A percentile compares a stretch with the other conserved stretches of the same genome.
Evolutionary conservation across 768 basidiomycete genomes (phyloP).

Genomic region (Lactarius psammicola): DNA sequence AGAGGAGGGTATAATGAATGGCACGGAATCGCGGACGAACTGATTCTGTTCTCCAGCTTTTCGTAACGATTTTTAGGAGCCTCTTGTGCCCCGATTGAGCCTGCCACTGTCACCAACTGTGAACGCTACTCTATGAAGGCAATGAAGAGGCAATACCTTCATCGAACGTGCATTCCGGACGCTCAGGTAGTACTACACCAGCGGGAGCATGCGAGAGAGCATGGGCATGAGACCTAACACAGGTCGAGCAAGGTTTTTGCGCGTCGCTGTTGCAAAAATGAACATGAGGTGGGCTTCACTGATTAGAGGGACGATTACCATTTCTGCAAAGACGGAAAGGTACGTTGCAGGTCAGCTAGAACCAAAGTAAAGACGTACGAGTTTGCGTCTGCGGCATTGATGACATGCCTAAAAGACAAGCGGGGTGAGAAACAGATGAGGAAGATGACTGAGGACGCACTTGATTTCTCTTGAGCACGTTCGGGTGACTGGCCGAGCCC

Average conservation of each 20-base stretch:
- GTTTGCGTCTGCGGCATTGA: constrained; percentile 70
- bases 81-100: constrained; percentile 40
- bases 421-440: background rate
- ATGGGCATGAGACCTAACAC: constrained; percentile 71
- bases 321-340: constrained; percentile 29
- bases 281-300: background rate
- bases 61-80: constrained; percentile 61
- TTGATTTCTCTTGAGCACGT: constrained; percentile 36
- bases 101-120: constrained; percentile 36
- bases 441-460: constrained; percentile 27
- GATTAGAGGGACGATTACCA: constrained; percentile 26
- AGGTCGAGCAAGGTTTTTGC: constrained; percentile 74
- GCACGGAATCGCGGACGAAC: constrained; percentile 42
- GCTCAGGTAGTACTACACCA: constrained; percentile 50
- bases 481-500: constrained; percentile 25
- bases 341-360: background rate
- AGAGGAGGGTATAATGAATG: constrained; percentile 8
- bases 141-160: constrained; percentile 44
- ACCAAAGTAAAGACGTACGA: constrained; percentile 46
- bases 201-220: constrained; percentile 60
- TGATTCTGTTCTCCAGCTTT: constrained; percentile 63
- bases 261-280: constrained; percentile 52
- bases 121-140: constrained; percentile 8
- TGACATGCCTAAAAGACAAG: constrained; percentile 38
- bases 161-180: constrained; percentile 75